Conservation (phyloP, 1,284 basidiomycete genomes). For the Veloboletus limbatus region DNA sequence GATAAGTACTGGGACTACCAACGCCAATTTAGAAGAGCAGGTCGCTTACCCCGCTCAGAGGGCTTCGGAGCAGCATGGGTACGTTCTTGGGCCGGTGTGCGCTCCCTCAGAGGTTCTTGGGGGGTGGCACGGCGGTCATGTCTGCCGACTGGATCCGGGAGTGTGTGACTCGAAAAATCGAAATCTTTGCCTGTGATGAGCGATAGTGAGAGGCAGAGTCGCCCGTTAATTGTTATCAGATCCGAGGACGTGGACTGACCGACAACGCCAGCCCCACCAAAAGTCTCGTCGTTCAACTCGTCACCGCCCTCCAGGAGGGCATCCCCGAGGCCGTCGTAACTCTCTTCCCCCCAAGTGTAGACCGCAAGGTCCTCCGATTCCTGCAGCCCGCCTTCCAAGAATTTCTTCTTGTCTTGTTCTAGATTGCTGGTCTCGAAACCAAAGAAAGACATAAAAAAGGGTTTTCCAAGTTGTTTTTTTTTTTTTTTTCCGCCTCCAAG, state of each 20-base stretch:
- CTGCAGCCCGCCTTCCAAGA: conserved; percentile 48
- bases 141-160: conserved; percentile 29
- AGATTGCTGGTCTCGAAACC: conserved; percentile 66
- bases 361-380: conserved; percentile 78
- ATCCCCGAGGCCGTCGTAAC: conserved; percentile 88
- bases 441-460: conserved; percentile 74
- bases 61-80: conserved; percentile 12
- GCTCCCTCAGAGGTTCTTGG: conserved; percentile 26
- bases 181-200: conserved; percentile 79
- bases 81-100: conserved; percentile 32
- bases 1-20: conserved; percentile 11
- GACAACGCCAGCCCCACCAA: conserved; percentile 68
- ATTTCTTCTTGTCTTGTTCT: conserved; percentile 58
- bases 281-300: conserved; percentile 95
- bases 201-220: not conserved
- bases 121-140: conserved; percentile 21
- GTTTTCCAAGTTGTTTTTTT: conserved; percentile 10
- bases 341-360: conserved; percentile 87
- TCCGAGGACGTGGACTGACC: conserved; percentile 60
- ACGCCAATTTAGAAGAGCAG: conserved; percentile 14
- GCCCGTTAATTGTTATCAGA: conserved; percentile 17
- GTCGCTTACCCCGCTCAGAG: conserved; percentile 31
- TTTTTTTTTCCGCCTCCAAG: conserved; percentile 19
- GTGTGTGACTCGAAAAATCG: conserved; percentile 67
- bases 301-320: conserved; percentile 85